Evolutionary conservation across 1,139 yeast species (phyloP), one percentile per base, ranked within the genome.

Genomic region (Saccharomyces hybrid): DNA sequence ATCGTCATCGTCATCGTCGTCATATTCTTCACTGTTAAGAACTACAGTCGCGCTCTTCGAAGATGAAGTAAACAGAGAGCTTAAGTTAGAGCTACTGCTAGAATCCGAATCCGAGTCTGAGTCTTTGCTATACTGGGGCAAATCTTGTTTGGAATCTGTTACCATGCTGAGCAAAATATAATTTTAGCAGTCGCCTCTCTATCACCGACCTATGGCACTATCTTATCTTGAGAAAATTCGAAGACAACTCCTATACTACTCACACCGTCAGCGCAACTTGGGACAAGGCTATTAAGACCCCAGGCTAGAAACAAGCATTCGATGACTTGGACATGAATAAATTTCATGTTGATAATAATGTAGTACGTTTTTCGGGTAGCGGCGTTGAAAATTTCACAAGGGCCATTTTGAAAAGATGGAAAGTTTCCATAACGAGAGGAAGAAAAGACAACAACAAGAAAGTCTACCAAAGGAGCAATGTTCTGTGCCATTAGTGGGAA

Each of bases 401-500:
- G 38, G 38, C 38, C 38, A 6, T 32, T 32, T 32, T 32, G 3
- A 32, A 2, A 32, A 32, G 38, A 32, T 14, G 38, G 8, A 32
- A 32, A 32, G 8, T 32, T 32, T 32, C 38, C 38, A 13, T 31
- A 31, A 32, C 1, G 20, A 13, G 38, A 32, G 4, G 8, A 13
- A 32, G 38, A 32, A 32, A 32, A 11, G 34, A 31, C 3, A 31
- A 1, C 23, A 20, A 31, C 14, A 32, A 13, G 14, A 28, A 32
- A 32, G 38, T 6, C 8, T 32, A 32, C 20, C 38, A 32, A 9
- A 32, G 38, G 4, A 32, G 38, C 20, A 23, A 64, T 65, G 68
- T 60, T 64, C 47, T 60, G 73, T 64, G 57, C 70, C 63, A 59
- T 70, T 54, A 52, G 79, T 72, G 96, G 96, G 4, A 82, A 83